Conservation (phyloP, 352 stramenopile species). For the Globisporangium lucens region DNA sequence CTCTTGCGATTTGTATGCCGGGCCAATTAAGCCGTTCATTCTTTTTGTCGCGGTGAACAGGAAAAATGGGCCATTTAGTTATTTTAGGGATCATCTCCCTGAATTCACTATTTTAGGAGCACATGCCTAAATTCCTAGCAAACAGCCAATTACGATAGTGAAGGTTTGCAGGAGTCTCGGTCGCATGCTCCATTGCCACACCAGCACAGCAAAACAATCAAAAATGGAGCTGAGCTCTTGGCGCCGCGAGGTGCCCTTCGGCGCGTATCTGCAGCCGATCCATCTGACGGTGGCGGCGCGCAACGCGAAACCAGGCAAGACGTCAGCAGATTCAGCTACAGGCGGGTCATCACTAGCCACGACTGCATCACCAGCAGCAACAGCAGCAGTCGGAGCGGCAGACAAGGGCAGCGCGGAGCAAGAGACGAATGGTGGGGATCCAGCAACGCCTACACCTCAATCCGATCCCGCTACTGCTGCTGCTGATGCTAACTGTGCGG, state of each 20-base stretch:
- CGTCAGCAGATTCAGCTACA: neutral
- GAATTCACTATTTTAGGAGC: no score
- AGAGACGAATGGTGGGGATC: slow-evolving; percentile 2
- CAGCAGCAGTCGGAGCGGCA: slow-evolving; percentile 6
- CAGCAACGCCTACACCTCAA: neutral
- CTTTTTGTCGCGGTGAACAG: no score
- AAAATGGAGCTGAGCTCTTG: slow-evolving; percentile 16
- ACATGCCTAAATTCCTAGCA: no score
- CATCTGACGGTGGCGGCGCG: slow-evolving; percentile 24
- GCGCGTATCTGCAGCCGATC: slow-evolving; percentile 45
- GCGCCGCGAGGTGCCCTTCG: slow-evolving; percentile 24
- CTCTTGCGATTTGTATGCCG: no score
- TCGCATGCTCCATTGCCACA: neutral
- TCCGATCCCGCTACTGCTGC: neutral
- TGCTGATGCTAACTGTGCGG: neutral
- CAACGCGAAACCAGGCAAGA: neutral
- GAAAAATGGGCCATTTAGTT: no score
- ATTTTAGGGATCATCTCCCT: no score
- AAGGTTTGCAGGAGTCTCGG: no score
- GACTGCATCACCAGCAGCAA: slow-evolving; percentile 6
- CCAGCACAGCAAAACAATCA: neutral
- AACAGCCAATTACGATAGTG: no score
- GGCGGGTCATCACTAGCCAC: neutral
- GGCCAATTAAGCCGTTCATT: no score
- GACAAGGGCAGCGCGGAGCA: neutral